Evolutionary conservation across 345 rosid genomes (phyloP).

Genomic region (Microthlaspi erraticum): DNA sequence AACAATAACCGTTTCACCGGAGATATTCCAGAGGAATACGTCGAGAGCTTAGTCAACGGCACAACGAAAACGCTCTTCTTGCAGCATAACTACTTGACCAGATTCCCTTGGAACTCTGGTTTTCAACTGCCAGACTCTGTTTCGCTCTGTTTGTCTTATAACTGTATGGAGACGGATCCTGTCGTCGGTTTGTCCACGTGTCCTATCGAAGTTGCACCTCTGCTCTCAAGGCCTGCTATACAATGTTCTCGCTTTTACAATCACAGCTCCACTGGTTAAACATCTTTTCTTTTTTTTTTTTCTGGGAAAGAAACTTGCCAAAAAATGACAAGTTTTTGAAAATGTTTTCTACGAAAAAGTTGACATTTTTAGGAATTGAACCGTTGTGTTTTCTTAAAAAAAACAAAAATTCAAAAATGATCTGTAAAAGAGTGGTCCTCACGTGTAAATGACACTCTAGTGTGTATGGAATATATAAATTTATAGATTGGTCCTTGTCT

Average conservation of each 20-base stretch:
- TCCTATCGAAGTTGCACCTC: slow-evolving; percentile 62
- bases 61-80: slow-evolving; percentile 64
- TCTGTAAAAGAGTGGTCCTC: slow-evolving; percentile 41
- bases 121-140: slow-evolving; percentile 58
- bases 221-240: slow-evolving; percentile 58
- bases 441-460: slow-evolving; percentile 39
- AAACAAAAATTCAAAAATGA: slow-evolving; percentile 31
- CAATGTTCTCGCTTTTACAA: slow-evolving; percentile 64
- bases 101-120: slow-evolving; percentile 57
- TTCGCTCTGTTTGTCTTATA: slow-evolving; percentile 76
- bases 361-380: slow-evolving; percentile 34
- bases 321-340: slow-evolving; percentile 13
- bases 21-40: slow-evolving; percentile 65
- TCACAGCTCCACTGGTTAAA: slow-evolving; percentile 43
- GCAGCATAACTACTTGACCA: slow-evolving; percentile 74
- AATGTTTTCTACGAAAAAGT: not conserved
- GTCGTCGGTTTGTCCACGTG: slow-evolving; percentile 57
- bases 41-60: slow-evolving; percentile 52
- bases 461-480: slow-evolving; percentile 35
- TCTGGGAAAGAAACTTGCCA: slow-evolving; percentile 7
- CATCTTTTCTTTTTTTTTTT: slow-evolving; percentile 11
- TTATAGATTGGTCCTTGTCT: slow-evolving; percentile 36
- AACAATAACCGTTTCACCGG: slow-evolving; percentile 74
- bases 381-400: slow-evolving; percentile 40
- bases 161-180: slow-evolving; percentile 68